Percentiles rank a stretch among this genome's conserved stretches.
These are phyloP conservation scores for Ceriops tagal DNA, from an alignment of 345 rosid species.

Conservation along the genomic window DNA sequence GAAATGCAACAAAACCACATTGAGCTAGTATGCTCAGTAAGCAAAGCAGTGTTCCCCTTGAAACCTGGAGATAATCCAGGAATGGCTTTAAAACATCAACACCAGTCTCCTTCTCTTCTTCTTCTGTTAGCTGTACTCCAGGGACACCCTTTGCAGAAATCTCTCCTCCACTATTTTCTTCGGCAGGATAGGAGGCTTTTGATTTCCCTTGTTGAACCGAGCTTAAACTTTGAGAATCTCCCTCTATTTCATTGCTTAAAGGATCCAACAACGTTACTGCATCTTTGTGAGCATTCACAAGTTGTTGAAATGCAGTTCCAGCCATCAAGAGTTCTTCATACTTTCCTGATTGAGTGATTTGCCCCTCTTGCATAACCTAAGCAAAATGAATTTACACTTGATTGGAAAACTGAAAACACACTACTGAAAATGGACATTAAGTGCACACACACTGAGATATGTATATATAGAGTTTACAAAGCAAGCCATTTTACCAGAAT, in stretches of 20 bases:
- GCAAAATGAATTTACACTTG: background rate
- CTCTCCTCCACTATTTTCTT: constrained; percentile 11
- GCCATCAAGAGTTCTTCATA: constrained; percentile 28
- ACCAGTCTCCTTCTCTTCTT: constrained; percentile 41
- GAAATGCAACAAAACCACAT: constrained; percentile 23
- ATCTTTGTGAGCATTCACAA: constrained; percentile 36
- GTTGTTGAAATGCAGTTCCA: constrained; percentile 30
- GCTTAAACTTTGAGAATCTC: background rate
- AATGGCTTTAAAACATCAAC: constrained; percentile 27
- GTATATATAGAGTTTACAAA: background rate
- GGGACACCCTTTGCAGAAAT: constrained; percentile 3
- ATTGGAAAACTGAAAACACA: background rate
- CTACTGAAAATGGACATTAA: background rate
- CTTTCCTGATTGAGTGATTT: constrained; percentile 32
- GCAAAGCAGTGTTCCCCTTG: constrained; percentile 20
- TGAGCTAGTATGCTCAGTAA: constrained; percentile 11
- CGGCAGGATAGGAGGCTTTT: background rate
- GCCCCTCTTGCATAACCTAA: constrained; percentile 40
- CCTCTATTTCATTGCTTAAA: constrained; percentile 5
- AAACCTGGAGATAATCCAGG: constrained; percentile 26
- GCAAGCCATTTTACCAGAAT: constrained; percentile 28
- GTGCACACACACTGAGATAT: background rate
- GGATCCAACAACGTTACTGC: constrained; percentile 20
- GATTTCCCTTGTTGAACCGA: background rate
- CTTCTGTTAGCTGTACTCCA: constrained; percentile 32